A percentile compares a stretch with the other conserved stretches of the same genome.
phyloP scores from a whole-genome alignment of 805 yeast genomes.

The Metschnikowia amazonensis region DNA sequence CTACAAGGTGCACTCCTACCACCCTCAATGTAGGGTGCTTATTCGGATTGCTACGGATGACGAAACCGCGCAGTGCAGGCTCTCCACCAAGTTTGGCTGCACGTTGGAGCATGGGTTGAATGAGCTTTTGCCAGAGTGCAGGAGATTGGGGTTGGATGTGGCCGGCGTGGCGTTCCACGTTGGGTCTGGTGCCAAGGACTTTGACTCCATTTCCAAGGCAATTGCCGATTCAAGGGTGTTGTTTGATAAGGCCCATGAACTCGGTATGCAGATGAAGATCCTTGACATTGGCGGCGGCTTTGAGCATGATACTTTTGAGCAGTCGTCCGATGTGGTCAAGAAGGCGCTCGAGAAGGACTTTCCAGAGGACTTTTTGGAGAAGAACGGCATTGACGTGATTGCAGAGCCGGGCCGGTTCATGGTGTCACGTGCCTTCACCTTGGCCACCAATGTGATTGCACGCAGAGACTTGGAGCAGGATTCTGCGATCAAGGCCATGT shows the following conservation, averaged over 20 bases:
- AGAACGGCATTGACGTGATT: conserved; percentile 46
- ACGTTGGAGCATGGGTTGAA: conserved; percentile 48
- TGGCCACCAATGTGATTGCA: conserved; percentile 85
- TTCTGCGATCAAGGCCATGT: conserved; percentile 41
- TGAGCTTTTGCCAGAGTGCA: conserved; percentile 58
- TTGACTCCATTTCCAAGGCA: conserved; percentile 60
- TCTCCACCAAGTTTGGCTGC: conserved; percentile 89
- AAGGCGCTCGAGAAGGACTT: conserved; percentile 55
- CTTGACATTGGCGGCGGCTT: conserved; percentile 96
- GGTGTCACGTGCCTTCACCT: conserved; percentile 79
- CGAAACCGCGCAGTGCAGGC: conserved; percentile 76
- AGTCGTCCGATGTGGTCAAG: conserved; percentile 56
- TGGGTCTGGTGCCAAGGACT: conserved; percentile 74
- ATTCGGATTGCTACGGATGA: conserved; percentile 89
- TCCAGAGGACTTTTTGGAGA: conserved; percentile 37
- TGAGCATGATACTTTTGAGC: conserved; percentile 55
- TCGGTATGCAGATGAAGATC: conserved; percentile 47
- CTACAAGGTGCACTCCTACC: conserved; percentile 61
- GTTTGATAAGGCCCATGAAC: conserved; percentile 53
- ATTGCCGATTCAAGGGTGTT: conserved; percentile 64
- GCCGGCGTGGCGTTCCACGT: conserved; percentile 93
- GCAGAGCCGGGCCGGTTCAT: conserved; percentile 95
- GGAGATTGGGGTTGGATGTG: conserved; percentile 56
- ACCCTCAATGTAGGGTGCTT: conserved; percentile 67
- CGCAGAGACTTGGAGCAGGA: conserved; percentile 47